These are phyloP conservation scores for Lichtheimia ornata DNA, from an alignment of 371 early-diverging fungal species.

Conservation along the genomic window DNA sequence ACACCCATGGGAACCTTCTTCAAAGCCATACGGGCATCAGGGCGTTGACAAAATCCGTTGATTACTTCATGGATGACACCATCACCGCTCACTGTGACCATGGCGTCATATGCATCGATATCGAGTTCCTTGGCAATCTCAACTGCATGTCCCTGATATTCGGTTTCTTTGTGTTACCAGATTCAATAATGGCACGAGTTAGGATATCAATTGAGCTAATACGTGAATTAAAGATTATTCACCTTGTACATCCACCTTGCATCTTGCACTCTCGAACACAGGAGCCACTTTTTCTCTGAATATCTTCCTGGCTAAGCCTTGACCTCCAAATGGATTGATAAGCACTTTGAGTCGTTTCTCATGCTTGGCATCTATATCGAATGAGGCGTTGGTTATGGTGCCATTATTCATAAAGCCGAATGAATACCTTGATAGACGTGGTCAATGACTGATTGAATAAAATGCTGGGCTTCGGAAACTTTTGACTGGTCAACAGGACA, in stretches of 20 bases:
- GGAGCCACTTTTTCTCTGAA: constrained; percentile 65
- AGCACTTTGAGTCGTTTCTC: constrained; percentile 57
- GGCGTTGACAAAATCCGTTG: constrained; percentile 71
- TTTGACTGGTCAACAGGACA: constrained; percentile 28
- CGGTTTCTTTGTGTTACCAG: constrained; percentile 50
- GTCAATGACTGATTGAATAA: constrained; percentile 27
- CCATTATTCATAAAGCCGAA: background rate
- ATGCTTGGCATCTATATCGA: constrained; percentile 24
- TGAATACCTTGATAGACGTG: constrained; percentile 32
- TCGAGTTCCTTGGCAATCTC: constrained; percentile 64
- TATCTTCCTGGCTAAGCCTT: constrained; percentile 60
- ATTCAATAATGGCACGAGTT: too few species aligned
- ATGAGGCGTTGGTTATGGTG: too few species aligned
- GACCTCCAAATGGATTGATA: constrained; percentile 80
- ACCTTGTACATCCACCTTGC: constrained; percentile 61
- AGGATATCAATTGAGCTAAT: too few species aligned
- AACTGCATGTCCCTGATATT: constrained; percentile 64
- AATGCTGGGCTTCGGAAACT: constrained; percentile 22
- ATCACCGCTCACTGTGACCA: constrained; percentile 78
- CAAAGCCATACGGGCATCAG: constrained; percentile 58
- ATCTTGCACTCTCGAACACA: constrained; percentile 65
- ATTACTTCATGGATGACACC: constrained; percentile 81
- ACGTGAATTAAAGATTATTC: too few species aligned
- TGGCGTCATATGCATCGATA: constrained; percentile 55
- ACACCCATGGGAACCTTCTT: constrained; percentile 63